Evolutionary conservation across 345 rosid species (phyloP), one percentile per base, ranked within the genome.

Genomic region (Pugionium dolabratum): DNA sequence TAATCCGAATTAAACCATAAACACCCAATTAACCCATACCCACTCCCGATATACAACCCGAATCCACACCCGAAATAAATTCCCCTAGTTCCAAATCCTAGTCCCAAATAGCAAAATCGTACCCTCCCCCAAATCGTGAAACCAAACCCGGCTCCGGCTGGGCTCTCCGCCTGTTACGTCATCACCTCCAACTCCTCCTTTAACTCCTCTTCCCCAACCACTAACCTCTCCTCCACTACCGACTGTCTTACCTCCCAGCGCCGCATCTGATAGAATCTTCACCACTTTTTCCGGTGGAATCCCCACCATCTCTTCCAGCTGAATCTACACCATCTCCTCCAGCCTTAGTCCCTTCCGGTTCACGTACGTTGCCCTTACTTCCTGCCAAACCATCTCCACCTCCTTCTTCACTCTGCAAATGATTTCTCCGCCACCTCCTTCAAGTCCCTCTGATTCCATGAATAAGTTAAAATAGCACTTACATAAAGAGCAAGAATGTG

Each of bases 381-480:
- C 75, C 70, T 40, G 64, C 75, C 47, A 64, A 71, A 56, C 59
- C 75, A 6, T 58, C 76, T 50, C 71, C 71, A 5, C 67, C 67
- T 31, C 76, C 70, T 5, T 10, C 69, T 71, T 29, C 75, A 32
- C 64, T 48, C 59, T 3, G 48, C 39, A 3, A 2, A 2, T 49
- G 1, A 25, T 30, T 43, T n/a, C 35, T 36, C 59, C 71, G 2
- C 71, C 61, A 5, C 71, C 71, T 50, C 55, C 71, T 9, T 57
- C 71, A 49, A 40, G n/a, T n/a, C n/a, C n/a, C n/a, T n/a, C n/a
- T n/a, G n/a, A n/a, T n/a, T n/a, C n/a, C n/a, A 1, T 9, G 18
- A 18, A 18, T 18, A 18, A 18, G 18, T 18, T 18, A 18, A 18
- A 18, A 18, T 18, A 18, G 18, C 18, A 18, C 18, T 18, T 18